Evolutionary conservation across 75 land plant genomes (phyloP), one percentile per base, ranked within the genome.

Genomic region (Cunninghamia lanceolata): DNA sequence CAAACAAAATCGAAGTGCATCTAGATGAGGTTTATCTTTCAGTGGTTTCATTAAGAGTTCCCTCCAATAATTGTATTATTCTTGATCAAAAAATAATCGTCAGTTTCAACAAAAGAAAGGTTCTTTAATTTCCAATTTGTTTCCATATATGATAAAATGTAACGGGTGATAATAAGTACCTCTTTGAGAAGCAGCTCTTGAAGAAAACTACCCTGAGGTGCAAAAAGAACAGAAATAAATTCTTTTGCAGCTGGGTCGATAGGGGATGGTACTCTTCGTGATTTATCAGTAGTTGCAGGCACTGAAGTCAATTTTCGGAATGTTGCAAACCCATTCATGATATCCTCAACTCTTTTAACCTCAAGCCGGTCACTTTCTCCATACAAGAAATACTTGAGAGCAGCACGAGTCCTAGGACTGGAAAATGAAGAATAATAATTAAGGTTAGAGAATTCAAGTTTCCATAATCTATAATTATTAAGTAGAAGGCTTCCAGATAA

Each of bases 311-410:
- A 73, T 36, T 73, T 78, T 82, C 85, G 89, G 59, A 90, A 92
- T 30, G 78, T 76, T 68, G 91, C 88, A 52, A 92, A 92, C 7
- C 93, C 91, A n/a, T 83, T 34, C 52, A 88, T 47, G 38, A 92
- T 82, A 50, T 86, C 84, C 73, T 92, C 93, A 54, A 86, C 84
- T 54, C 92, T 90, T 54, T 85, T 71, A 10, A 92, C 89, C 84
- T 92, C 87, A 82, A 92, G 82, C 40, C 88, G 89, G 30, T 84
- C 85, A 16, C 85, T 82, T 25, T 84, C 93, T 50, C 89, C 91
- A 85, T 92, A 92, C 17, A 92, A 86, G 85, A 88, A 92, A 53
- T 92, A 92, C 84, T 92, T 91, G 59, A 92, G 84, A 32, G 91
- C 89, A 30, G 87, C 91, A 28, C 92, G 90, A 52, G 91, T 82